A percentile compares a stretch with the other conserved stretches of the same genome.
These are phyloP conservation scores for Botrytis tulipae DNA, from an alignment of 2,329 filamentous ascomycete species.

Conservation along the genomic window DNA sequence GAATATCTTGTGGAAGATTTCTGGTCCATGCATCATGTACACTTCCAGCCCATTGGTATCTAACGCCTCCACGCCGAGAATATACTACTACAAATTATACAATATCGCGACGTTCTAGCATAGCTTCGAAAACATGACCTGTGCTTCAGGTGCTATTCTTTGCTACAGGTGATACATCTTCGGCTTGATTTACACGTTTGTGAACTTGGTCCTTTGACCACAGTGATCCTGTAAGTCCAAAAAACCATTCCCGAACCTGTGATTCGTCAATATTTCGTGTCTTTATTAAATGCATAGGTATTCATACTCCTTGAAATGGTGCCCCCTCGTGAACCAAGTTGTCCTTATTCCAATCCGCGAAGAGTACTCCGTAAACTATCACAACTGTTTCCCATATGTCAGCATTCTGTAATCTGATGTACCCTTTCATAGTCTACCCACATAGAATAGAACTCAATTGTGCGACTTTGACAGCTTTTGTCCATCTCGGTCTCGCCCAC, in stretches of 20 bases:
- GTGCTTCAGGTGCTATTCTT: constrained; percentile 23
- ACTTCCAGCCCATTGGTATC: constrained; percentile 12
- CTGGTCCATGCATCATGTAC: constrained; percentile 8
- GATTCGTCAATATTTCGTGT: constrained; percentile 23
- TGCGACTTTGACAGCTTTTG: constrained; percentile 61
- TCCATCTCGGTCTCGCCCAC: constrained; percentile 61
- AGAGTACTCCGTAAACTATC: constrained; percentile 56
- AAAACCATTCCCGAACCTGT: constrained; percentile 45
- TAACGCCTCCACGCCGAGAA: constrained; percentile 16
- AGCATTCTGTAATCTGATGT: not conserved
- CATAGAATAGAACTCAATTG: constrained; percentile 47
- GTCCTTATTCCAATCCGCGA: constrained; percentile 54
- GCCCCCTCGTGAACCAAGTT: constrained; percentile 38
- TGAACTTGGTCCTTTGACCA: constrained; percentile 35
- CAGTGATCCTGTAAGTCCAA: constrained; percentile 40
- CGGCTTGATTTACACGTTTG: constrained; percentile 23
- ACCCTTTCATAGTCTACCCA: constrained; percentile 25
- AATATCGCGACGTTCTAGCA: not conserved
- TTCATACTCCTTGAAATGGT: constrained; percentile 52
- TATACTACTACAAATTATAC: constrained; percentile 14
- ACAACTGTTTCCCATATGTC: constrained; percentile 45
- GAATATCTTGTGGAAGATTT: not conserved
- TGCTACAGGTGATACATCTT: constrained; percentile 29
- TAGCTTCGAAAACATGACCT: not conserved
- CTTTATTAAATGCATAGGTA: not conserved